Percentiles rank a stretch among this genome's conserved stretches.
Evolutionary conservation across 805 yeast genomes (phyloP).

Genomic region (Hanseniaspora meyeri): DNA sequence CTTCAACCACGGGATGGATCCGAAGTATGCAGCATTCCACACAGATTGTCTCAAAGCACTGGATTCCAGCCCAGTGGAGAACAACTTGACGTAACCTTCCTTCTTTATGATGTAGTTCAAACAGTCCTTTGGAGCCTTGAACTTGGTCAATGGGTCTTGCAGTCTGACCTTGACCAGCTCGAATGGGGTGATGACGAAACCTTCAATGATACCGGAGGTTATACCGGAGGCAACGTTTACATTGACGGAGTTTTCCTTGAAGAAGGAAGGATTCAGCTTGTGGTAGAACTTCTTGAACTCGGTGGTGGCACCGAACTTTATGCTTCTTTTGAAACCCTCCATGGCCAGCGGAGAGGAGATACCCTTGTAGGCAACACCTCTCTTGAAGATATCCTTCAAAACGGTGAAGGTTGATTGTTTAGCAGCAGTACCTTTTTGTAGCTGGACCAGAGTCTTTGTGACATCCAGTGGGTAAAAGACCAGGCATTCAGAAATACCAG

Average conservation of each 20-base stretch:
- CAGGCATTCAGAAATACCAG: constrained; percentile 91
- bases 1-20: constrained; percentile 81
- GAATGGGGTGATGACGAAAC: constrained; percentile 94
- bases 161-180: constrained; percentile 90
- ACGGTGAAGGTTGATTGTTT: constrained; percentile 20
- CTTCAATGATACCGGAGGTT: constrained; percentile 94
- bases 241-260: constrained; percentile 29
- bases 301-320: constrained; percentile 95
- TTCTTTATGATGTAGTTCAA: constrained; percentile 54
- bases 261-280: neutral
- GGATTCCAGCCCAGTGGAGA: constrained; percentile 82
- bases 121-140: constrained; percentile 76
- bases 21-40: constrained; percentile 98
- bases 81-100: constrained; percentile 74
- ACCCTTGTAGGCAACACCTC: constrained; percentile 89
- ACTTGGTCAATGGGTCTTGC: constrained; percentile 76
- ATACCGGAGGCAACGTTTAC: constrained; percentile 92
- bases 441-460: constrained; percentile 90
- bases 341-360: constrained; percentile 90
- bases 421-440: constrained; percentile 39
- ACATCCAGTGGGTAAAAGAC: constrained; percentile 96
- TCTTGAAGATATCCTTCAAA: constrained; percentile 62
- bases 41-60: constrained; percentile 92
- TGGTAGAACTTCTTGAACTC: constrained; percentile 80
- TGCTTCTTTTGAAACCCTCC: constrained; percentile 99